A percentile compares a stretch with the other conserved stretches of the same genome.
These are phyloP conservation scores for Verticillium zaregamsianum DNA, from an alignment of 2,329 filamentous ascomycete genomes.

Conservation along the genomic window DNA sequence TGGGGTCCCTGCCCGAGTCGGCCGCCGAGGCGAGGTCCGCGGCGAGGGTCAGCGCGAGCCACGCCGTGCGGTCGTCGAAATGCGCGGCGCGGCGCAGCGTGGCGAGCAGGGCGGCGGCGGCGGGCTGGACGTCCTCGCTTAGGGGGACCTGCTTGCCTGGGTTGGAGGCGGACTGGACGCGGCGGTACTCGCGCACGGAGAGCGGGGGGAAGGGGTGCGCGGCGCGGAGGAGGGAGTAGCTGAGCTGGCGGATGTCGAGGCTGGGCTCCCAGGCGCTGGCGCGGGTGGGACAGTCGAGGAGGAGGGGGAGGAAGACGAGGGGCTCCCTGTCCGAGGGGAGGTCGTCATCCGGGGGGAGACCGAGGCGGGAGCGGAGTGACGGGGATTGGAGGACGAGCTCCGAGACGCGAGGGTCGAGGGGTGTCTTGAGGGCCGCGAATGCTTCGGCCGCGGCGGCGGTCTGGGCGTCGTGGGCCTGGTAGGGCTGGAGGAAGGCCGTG, in stretches of 20 bases:
- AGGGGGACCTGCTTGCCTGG: constrained; percentile 8
- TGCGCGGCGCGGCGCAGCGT: constrained; percentile 15
- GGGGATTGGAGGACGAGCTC: constrained; percentile 30
- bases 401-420: constrained; percentile 33
- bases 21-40: constrained; percentile 10
- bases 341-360: constrained; percentile 7
- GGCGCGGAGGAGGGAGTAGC: constrained; percentile 44
- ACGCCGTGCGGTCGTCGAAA: constrained; percentile 9
- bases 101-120: constrained; percentile 13
- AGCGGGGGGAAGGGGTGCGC: constrained; percentile 10
- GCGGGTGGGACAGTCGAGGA: constrained; percentile 53
- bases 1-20: constrained; percentile 21
- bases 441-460: not conserved
- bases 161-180: constrained; percentile 18
- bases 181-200: constrained; percentile 30
- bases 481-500: constrained; percentile 25
- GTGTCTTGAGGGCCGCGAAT: not conserved
- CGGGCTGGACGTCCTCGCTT: constrained; percentile 5
- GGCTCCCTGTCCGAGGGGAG: constrained; percentile 16
- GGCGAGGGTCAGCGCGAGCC: constrained; percentile 9
- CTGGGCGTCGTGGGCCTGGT: constrained; percentile 7
- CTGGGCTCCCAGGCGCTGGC: constrained; percentile 56
- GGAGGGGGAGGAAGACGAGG: constrained; percentile 60
- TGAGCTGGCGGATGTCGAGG: constrained; percentile 43
- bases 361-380: not conserved